A percentile compares a stretch with the other conserved stretches of the same genome.
Evolutionary conservation across 1,284 basidiomycete species (phyloP).

Genomic region (Austroboletus niveus): DNA sequence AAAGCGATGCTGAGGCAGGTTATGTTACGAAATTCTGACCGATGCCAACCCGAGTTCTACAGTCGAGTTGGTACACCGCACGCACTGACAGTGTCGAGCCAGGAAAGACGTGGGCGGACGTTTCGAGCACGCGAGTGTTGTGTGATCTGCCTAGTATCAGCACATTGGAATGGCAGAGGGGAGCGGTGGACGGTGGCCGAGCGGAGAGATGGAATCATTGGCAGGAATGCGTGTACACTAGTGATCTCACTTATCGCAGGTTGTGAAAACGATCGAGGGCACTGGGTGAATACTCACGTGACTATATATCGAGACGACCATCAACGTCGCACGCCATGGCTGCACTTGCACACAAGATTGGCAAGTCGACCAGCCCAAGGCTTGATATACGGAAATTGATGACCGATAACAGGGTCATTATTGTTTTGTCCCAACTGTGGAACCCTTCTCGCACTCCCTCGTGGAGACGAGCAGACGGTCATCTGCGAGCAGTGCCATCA

Average conservation of each 20-base stretch:
- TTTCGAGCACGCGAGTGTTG: too few relatives aligned
- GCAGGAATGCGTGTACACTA: not conserved
- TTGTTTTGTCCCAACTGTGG: conserved; percentile 94
- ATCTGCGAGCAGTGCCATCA: conserved; percentile 87
- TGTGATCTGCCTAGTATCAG: too few relatives aligned
- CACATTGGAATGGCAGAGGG: too few relatives aligned
- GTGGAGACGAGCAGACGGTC: conserved; percentile 74
- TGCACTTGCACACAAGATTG: conserved; percentile 28
- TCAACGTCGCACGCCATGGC: conserved; percentile 6
- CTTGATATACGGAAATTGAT: conserved; percentile 3
- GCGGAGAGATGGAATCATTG: not conserved
- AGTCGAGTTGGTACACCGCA: too few relatives aligned
- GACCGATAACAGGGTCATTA: conserved; percentile 66
- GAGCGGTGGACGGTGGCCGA: too few relatives aligned
- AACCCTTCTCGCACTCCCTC: conserved; percentile 83
- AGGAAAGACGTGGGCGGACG: too few relatives aligned
- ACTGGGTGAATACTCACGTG: conserved; percentile 15
- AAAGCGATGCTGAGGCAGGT: too few relatives aligned
- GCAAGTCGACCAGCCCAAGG: conserved; percentile 10
- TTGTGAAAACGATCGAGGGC: too few relatives aligned
- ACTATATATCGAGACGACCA: conserved; percentile 3
- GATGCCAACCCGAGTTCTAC: too few relatives aligned
- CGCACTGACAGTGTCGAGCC: too few relatives aligned
- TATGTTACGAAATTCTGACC: too few relatives aligned
- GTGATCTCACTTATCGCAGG: not conserved